Conservation (phyloP, 176 grass and related monocot genomes). For the Hyparrhenia diplandra region DNA sequence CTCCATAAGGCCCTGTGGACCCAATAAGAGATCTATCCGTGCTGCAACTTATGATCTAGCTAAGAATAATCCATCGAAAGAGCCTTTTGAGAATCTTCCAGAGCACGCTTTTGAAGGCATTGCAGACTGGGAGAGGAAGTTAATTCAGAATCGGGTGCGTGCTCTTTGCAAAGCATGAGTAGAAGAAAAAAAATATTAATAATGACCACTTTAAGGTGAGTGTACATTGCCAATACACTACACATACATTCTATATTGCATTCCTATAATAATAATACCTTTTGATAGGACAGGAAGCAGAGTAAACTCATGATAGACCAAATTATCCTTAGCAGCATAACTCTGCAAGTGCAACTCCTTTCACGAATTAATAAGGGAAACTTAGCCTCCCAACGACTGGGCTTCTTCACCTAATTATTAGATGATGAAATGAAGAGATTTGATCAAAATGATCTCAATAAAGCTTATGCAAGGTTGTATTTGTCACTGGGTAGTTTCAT, state of each 20-base stretch:
- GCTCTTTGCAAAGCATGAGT: slow-evolving; percentile 41
- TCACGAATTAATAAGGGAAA: not conserved
- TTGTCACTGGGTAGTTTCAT: not conserved
- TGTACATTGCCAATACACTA: not conserved
- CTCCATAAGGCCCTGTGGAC: slow-evolving; percentile 68
- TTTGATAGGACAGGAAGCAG: not conserved
- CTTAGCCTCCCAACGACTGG: not conserved
- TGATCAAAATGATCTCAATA: not conserved
- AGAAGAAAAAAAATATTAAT: not conserved
- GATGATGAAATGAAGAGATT: not conserved
- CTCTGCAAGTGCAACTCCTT: not conserved
- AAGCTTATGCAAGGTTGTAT: not conserved
- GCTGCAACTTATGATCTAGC: slow-evolving; percentile 73
- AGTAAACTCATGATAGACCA: not conserved
- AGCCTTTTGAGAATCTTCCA: slow-evolving; percentile 74
- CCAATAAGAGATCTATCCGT: slow-evolving; percentile 67
- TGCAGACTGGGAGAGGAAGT: slow-evolving; percentile 59
- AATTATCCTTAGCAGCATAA: not conserved
- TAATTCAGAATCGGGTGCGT: slow-evolving; percentile 62
- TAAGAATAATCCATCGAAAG: slow-evolving; percentile 70
- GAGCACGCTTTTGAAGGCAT: slow-evolving; percentile 70
- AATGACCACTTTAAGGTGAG: not conserved
- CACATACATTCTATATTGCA: not conserved
- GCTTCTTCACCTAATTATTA: not conserved
- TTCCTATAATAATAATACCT: not conserved